Percentiles rank a stretch among this genome's conserved stretches.
phyloP scores from a whole-genome alignment of 805 yeast genomes.

The Wickerhamiella slavikovae region DNA sequence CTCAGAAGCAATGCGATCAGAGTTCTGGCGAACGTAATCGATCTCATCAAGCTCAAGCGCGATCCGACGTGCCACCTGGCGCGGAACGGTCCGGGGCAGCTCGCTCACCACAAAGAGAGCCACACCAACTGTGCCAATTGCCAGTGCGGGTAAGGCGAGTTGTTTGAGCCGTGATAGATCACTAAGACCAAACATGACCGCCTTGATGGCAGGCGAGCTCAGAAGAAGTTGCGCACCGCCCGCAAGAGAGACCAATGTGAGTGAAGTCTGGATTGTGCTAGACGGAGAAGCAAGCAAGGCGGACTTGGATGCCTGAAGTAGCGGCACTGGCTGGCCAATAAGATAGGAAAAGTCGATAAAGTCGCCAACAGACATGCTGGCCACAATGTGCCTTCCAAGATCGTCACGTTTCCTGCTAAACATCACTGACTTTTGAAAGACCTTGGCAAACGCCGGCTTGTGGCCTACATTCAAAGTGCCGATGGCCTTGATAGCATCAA shows the following conservation, averaged over 20 bases:
- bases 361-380: slow-evolving; percentile 45
- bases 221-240: slow-evolving; percentile 7
- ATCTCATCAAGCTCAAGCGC: slow-evolving; percentile 35
- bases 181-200: slow-evolving; percentile 4
- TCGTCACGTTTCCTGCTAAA: slow-evolving; percentile 54
- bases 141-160: slow-evolving; percentile 31
- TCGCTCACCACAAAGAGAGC: slow-evolving; percentile 50
- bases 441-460: slow-evolving; percentile 26
- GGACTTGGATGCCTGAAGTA: slow-evolving; percentile 6
- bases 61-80: slow-evolving; percentile 59
- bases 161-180: slow-evolving; percentile 14
- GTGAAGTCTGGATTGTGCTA: slow-evolving; percentile 7
- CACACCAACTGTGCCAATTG: slow-evolving; percentile 31
- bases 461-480: slow-evolving; percentile 51
- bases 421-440: slow-evolving; percentile 50
- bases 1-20: slow-evolving; percentile 62
- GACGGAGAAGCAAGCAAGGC: slow-evolving; percentile 7
- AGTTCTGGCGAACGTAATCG: slow-evolving; percentile 64
- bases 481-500: slow-evolving; percentile 35
- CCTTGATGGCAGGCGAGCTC: slow-evolving; percentile 4
- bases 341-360: slow-evolving; percentile 52
- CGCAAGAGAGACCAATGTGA: slow-evolving; percentile 9
- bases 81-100: slow-evolving; percentile 74
- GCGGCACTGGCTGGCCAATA: slow-evolving; percentile 12
- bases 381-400: slow-evolving; percentile 34